Conservation (phyloP, 345 rosid species). For the Gossypium anomalum region DNA sequence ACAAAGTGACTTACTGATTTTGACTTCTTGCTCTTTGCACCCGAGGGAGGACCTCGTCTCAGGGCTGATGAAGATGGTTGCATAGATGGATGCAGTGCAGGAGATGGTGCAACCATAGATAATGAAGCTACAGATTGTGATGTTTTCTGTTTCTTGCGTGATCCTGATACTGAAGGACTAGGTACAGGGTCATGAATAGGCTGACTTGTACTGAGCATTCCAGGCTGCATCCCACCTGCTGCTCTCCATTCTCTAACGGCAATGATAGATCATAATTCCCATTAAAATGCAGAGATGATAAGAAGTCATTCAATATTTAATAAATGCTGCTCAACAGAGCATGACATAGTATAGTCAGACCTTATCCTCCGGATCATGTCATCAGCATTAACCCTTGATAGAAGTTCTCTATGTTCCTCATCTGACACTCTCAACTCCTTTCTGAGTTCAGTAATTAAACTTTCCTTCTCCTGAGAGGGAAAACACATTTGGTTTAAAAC, state of each 20-base stretch:
- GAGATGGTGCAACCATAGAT: constrained; percentile 72
- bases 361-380: constrained; percentile 77
- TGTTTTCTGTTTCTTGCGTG: constrained; percentile 82
- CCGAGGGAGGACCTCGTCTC: constrained; percentile 69
- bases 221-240: constrained; percentile 47
- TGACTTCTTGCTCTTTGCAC: constrained; percentile 67
- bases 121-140: constrained; percentile 78
- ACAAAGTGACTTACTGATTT: constrained; percentile 63
- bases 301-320: constrained; percentile 16
- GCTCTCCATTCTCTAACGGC: background rate
- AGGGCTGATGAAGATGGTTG: constrained; percentile 77
- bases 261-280: background rate
- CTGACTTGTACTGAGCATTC: constrained; percentile 56
- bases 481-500: constrained; percentile 10
- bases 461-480: constrained; percentile 75
- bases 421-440: constrained; percentile 94
- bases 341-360: constrained; percentile 37
- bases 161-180: constrained; percentile 84
- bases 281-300: constrained; percentile 10
- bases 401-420: constrained; percentile 84
- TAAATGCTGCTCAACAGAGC: constrained; percentile 12
- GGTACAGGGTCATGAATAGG: constrained; percentile 61
- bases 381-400: constrained; percentile 83
- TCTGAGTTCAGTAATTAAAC: constrained; percentile 91
- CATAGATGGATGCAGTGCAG: constrained; percentile 64